These are phyloP conservation scores for Nemania sp. DNA, from an alignment of 2,329 filamentous ascomycete genomes.

Conservation along the genomic window DNA sequence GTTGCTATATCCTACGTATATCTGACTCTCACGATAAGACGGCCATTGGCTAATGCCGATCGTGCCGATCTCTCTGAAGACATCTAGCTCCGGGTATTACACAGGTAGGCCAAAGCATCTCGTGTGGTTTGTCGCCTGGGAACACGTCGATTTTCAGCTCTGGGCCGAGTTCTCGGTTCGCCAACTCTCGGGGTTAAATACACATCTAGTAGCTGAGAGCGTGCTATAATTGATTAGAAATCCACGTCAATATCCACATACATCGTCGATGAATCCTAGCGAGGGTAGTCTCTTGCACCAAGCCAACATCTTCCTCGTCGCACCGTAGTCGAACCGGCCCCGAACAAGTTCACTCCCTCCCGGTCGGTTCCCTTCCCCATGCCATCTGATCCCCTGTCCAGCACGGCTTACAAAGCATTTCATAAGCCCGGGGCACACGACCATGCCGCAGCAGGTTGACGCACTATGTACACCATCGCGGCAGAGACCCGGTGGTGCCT, in stretches of 20 bases:
- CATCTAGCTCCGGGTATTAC: conserved; percentile 1
- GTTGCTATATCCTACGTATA: not conserved
- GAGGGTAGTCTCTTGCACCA: conserved; percentile 3
- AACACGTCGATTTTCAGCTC: conserved; percentile 2
- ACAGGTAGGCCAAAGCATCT: conserved; percentile 1
- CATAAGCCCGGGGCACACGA: conserved; percentile 10
- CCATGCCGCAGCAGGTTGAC: conserved; percentile 10
- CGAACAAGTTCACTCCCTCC: conserved; percentile 3
- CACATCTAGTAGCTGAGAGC: not conserved
- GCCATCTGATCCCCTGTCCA: conserved; percentile 5
- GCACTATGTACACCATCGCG: conserved; percentile 7
- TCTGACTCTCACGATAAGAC: conserved; percentile 6
- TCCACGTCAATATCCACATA: not conserved
- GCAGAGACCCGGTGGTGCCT: conserved; percentile 20
- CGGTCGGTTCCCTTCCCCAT: not conserved
- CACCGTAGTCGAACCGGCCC: conserved; percentile 8
- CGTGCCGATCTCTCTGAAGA: not conserved
- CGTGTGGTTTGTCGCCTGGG: not conserved
- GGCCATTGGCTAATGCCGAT: not conserved
- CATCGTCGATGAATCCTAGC: not conserved
- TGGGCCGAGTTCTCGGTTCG: not conserved
- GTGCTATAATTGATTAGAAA: conserved; percentile 11
- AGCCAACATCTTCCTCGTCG: not conserved
- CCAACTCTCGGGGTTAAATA: not conserved
- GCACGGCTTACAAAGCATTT: conserved; percentile 13